Conservation (phyloP, 768 basidiomycete species). For the Mycena vitilis region DNA sequence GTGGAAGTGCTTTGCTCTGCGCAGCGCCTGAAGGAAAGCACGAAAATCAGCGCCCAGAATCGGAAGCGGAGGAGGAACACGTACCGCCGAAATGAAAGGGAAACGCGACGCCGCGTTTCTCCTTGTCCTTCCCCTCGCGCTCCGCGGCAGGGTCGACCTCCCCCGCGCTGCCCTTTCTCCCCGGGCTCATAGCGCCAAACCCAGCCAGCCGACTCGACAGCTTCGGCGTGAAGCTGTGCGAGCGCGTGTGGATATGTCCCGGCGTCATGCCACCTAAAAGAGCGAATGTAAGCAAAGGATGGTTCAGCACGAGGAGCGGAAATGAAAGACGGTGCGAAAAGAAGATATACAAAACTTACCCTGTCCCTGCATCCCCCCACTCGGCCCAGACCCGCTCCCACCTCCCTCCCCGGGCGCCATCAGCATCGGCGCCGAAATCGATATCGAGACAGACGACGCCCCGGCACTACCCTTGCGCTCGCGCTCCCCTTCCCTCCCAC, state of each 20-base stretch:
- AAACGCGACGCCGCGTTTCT: constrained; percentile 19
- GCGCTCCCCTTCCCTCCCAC: constrained; percentile 34
- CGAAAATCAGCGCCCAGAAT: neutral
- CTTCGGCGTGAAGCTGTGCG: constrained; percentile 78
- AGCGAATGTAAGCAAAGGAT: neutral
- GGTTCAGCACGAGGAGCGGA: constrained; percentile 36
- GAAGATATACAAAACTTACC: neutral
- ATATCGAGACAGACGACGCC: constrained; percentile 34
- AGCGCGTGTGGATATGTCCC: constrained; percentile 67
- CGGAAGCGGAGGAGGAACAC: neutral
- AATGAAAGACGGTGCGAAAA: constrained; percentile 11
- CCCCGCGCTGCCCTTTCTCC: constrained; percentile 61
- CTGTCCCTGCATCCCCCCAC: constrained; percentile 5
- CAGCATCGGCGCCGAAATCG: constrained; percentile 33
- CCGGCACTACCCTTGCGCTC: constrained; percentile 21
- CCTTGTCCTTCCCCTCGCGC: constrained; percentile 27
- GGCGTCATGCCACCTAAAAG: neutral
- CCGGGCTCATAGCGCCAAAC: constrained; percentile 56
- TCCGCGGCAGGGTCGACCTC: constrained; percentile 50
- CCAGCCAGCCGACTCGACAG: constrained; percentile 72
- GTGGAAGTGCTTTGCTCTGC: constrained; percentile 1
- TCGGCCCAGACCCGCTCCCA: constrained; percentile 11
- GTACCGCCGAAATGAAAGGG: constrained; percentile 29
- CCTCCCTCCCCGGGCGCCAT: neutral
- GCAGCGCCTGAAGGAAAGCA: neutral